A percentile compares a stretch with the other conserved stretches of the same genome.
phyloP scores from a whole-genome alignment of 2,329 filamentous ascomycete genomes.

The Penicillium olsonii region DNA sequence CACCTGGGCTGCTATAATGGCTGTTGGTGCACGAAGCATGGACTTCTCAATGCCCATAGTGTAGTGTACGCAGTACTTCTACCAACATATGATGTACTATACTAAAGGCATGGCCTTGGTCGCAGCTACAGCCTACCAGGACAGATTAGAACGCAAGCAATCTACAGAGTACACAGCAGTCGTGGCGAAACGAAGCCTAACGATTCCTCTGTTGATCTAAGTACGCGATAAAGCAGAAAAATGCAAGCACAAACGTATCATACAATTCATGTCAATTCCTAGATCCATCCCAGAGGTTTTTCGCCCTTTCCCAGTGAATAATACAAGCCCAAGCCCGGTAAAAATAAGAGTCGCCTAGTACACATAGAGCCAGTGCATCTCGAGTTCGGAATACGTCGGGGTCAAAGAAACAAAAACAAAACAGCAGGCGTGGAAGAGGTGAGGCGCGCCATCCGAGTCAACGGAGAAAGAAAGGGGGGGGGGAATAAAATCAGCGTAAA shows the following conservation, averaged over 20 bases:
- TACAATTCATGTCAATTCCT: slow-evolving; percentile 35
- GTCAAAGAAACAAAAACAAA: slow-evolving; percentile 10
- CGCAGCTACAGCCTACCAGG: too few relatives aligned
- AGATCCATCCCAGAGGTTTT: slow-evolving; percentile 22
- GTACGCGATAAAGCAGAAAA: not conserved
- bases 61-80: too few relatives aligned
- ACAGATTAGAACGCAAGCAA: too few relatives aligned
- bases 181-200: too few relatives aligned
- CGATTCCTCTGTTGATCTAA: not conserved
- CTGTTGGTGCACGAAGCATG: too few relatives aligned
- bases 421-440: slow-evolving; percentile 15
- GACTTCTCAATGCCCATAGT: too few relatives aligned
- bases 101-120: too few relatives aligned
- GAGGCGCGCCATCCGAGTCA: slow-evolving; percentile 17
- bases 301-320: slow-evolving; percentile 21
- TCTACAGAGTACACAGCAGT: too few relatives aligned
- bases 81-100: too few relatives aligned
- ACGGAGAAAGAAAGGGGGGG: slow-evolving; percentile 8
- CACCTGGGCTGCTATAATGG: too few relatives aligned
- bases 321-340: slow-evolving; percentile 24
- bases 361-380: slow-evolving; percentile 23
- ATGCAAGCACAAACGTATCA: slow-evolving; percentile 24
- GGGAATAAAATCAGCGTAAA: slow-evolving; percentile 23
- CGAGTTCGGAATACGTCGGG: slow-evolving; percentile 22
- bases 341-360: slow-evolving; percentile 17